Evolutionary conservation across 345 rosid species (phyloP).

Genomic region (Populus euphratica): DNA sequence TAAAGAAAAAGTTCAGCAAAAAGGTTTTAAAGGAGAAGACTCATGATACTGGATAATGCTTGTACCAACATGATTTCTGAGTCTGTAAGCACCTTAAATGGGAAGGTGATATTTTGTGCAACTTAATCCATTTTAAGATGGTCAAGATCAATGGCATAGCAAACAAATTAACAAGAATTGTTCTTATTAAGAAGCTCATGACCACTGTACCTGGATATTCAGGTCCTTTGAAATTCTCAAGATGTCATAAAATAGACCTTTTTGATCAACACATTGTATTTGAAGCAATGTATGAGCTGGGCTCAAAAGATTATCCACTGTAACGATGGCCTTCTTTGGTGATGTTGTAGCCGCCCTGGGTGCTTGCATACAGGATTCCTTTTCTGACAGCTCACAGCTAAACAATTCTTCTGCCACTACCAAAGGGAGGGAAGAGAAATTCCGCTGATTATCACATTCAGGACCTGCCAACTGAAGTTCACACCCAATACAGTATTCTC

Average conservation of each 20-base stretch:
- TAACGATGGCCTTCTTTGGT: constrained; percentile 11
- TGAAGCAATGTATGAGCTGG: constrained; percentile 33
- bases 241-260: constrained; percentile 31
- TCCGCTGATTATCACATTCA: constrained; percentile 20
- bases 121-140: neutral
- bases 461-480: constrained; percentile 33
- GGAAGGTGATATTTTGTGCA: neutral
- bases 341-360: neutral
- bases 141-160: neutral
- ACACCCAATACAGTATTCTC: constrained; percentile 23
- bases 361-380: neutral
- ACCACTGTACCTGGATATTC: constrained; percentile 20
- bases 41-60: neutral
- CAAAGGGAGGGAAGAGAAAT: constrained; percentile 20
- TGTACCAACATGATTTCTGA: neutral
- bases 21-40: neutral
- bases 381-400: constrained; percentile 5
- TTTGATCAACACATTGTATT: constrained; percentile 32
- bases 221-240: constrained; percentile 31
- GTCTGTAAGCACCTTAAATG: neutral
- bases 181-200: neutral
- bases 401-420: constrained; percentile 30
- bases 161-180: neutral
- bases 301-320: constrained; percentile 29
- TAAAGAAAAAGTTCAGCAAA: neutral